phyloP scores from a whole-genome alignment of 1,284 basidiomycete genomes.

The Papiliotrema flavescens region DNA sequence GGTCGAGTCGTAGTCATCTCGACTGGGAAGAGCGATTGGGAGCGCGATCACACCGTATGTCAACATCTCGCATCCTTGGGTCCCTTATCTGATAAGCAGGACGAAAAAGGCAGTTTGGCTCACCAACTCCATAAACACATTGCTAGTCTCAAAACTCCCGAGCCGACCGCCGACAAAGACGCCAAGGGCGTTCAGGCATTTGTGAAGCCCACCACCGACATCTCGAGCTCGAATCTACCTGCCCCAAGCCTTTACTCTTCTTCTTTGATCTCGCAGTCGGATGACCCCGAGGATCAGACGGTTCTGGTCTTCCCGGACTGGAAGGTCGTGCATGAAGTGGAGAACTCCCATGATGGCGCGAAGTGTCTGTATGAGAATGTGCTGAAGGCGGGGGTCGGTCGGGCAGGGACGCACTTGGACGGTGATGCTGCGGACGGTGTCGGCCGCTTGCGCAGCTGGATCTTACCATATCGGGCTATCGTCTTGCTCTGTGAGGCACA shows the following conservation, averaged over 20 bases:
- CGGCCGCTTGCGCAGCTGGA: conserved; percentile 53
- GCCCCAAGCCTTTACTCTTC: conserved; percentile 56
- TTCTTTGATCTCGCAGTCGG: conserved; percentile 73
- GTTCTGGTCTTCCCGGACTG: conserved; percentile 88
- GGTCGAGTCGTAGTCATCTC: conserved; percentile 80
- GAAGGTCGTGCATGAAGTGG: conserved; percentile 69
- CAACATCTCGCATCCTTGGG: not conserved
- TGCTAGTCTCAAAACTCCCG: conserved; percentile 8
- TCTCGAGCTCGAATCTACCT: conserved; percentile 5
- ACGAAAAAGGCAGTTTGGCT: conserved; percentile 64
- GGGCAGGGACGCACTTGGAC: conserved; percentile 20
- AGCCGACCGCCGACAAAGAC: conserved; percentile 8
- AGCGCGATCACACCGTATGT: conserved; percentile 61
- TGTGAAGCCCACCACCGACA: conserved; percentile 30
- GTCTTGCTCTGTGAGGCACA: conserved; percentile 67
- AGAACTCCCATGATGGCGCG: conserved; percentile 62
- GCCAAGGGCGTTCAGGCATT: not conserved
- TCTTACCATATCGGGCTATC: conserved; percentile 69
- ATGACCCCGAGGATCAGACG: conserved; percentile 61
- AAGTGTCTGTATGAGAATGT: conserved; percentile 62
- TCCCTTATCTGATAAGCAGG: conserved; percentile 21
- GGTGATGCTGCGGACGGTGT: conserved; percentile 36
- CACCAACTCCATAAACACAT: conserved; percentile 53
- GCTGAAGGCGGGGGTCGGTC: conserved; percentile 57
- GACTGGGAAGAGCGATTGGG: conserved; percentile 84